Base-by-base conservation (phyloP, 2,329 filamentous ascomycete species). In the Thielaviopsis cerberus region DNA sequence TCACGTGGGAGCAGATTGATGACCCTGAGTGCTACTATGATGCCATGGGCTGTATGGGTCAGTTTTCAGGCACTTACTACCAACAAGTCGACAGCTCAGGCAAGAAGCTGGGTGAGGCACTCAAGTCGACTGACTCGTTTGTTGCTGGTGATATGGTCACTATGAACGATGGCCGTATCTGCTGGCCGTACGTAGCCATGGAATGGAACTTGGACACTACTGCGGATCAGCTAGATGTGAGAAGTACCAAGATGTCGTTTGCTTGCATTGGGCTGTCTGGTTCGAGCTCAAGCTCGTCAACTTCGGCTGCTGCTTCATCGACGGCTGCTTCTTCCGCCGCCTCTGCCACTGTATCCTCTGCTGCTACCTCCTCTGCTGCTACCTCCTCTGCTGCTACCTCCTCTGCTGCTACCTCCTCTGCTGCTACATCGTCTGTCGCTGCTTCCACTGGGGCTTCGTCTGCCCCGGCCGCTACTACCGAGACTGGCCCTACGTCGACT, bases 61-160 rank as follows among this genome's bases (percentile, higher is more conserved):
- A 70, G 4, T 82, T 79, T 65, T 72, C 76, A 2, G 80, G 80
- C 10, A 76, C 79, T 7, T 76, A 73, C 66, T 82, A 78, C 71
- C 79, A 82, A 68, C 69, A 78, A 56, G 75, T 82, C 25, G 71
- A 73, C 63, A 71, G 67, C 57, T 66, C 70, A 13, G 80, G 79
- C 1, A 67, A 71, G 56, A 77, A 73, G 64, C 69, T 80, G 37
- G 79, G 78, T 22, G 68, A 71, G 17, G 67, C 76, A 1, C 64
- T 81, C 59, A 71, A 70, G 57, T 73, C 72, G n/a, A 72, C 66
- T 13, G 72, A 80, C 64, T 74, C 75, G n/a, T 79, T 73, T 63
- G 77, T 83, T 52, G 76, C 79, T 7, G 80, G 80, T 45, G 80
- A 83, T 63, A 80, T 82, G 72, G 78, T 79, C 11, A 80, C 76